Evolutionary conservation across 495 filamentous ascomycete genomes (phyloP).

Genomic region (Chaetomidium leptoderma): DNA sequence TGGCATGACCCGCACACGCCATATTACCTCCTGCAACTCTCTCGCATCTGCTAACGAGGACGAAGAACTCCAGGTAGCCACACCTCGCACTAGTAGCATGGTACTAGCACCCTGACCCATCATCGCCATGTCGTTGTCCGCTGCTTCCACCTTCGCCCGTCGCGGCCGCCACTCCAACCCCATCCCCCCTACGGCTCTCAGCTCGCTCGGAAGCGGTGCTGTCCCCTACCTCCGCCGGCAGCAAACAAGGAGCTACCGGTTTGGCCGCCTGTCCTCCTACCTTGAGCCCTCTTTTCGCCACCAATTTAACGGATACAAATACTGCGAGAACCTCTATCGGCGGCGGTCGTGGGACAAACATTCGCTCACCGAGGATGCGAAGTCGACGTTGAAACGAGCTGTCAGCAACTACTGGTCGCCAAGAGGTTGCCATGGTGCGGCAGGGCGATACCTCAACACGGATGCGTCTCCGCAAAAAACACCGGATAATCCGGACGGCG

Average conservation of each 20-base stretch:
- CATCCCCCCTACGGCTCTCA: conserved; percentile 18
- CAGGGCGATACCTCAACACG: conserved; percentile 20
- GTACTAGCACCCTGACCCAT: background rate
- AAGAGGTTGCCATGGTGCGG: background rate
- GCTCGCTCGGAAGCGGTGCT: conserved; percentile 15
- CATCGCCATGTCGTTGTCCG: conserved; percentile 37
- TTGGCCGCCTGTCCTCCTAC: conserved; percentile 40
- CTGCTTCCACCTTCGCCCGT: conserved; percentile 28
- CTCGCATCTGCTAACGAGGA: conserved; percentile 11
- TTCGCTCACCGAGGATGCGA: conserved; percentile 27
- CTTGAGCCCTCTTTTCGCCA: conserved; percentile 34
- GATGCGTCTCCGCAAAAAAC: conserved; percentile 20
- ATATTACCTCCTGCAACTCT: background rate
- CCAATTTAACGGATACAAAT: conserved; percentile 38
- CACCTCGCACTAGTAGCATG: conserved; percentile 18
- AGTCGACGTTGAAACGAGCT: conserved; percentile 31
- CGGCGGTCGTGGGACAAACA: conserved; percentile 40
- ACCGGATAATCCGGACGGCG: conserved; percentile 30
- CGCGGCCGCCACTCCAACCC: conserved; percentile 26
- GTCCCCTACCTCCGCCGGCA: conserved; percentile 27
- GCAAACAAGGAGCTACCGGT: conserved; percentile 45
- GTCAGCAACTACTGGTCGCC: conserved; percentile 35
- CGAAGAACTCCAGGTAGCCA: conserved; percentile 20
- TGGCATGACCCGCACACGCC: background rate
- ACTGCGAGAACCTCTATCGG: conserved; percentile 35